Conservation (phyloP, 805 yeast species). For the Metschnikowia koreensis region DNA sequence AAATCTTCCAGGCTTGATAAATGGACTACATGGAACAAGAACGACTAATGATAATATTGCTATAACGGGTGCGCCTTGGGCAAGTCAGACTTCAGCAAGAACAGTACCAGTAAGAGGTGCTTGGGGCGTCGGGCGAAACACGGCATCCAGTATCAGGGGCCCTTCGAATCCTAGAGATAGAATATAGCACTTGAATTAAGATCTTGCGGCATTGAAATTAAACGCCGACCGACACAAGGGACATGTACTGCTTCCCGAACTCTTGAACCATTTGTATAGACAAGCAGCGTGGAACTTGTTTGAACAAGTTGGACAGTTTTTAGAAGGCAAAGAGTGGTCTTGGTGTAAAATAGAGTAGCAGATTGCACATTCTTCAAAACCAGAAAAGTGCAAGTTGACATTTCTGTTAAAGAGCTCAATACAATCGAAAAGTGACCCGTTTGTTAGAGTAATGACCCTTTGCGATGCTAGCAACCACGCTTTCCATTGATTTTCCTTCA, state of each 20-base stretch:
- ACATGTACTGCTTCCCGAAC: slow-evolving; percentile 88
- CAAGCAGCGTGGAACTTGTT: slow-evolving; percentile 96
- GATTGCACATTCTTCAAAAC: slow-evolving; percentile 95
- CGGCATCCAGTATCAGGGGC: not conserved
- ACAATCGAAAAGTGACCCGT: slow-evolving; percentile 68
- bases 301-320: slow-evolving; percentile 83
- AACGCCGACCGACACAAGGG: slow-evolving; percentile 84
- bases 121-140: not conserved
- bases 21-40: slow-evolving; percentile 24
- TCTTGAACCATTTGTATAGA: slow-evolving; percentile 94
- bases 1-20: slow-evolving; percentile 20
- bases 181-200: not conserved
- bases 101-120: not conserved
- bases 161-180: not conserved
- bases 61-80: slow-evolving; percentile 45
- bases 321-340: slow-evolving; percentile 87
- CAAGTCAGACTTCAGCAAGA: slow-evolving; percentile 12
- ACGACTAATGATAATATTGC: slow-evolving; percentile 31
- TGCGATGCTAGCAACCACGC: slow-evolving; percentile 94
- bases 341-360: slow-evolving; percentile 91
- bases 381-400: slow-evolving; percentile 81
- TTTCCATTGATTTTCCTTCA: slow-evolving; percentile 88
- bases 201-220: slow-evolving; percentile 32
- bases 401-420: slow-evolving; percentile 68
- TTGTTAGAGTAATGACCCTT: slow-evolving; percentile 70